A percentile compares a stretch with the other conserved stretches of the same genome.
Evolutionary conservation across 306 rosid species (phyloP).

Genomic region (Citrullus colocynthis): DNA sequence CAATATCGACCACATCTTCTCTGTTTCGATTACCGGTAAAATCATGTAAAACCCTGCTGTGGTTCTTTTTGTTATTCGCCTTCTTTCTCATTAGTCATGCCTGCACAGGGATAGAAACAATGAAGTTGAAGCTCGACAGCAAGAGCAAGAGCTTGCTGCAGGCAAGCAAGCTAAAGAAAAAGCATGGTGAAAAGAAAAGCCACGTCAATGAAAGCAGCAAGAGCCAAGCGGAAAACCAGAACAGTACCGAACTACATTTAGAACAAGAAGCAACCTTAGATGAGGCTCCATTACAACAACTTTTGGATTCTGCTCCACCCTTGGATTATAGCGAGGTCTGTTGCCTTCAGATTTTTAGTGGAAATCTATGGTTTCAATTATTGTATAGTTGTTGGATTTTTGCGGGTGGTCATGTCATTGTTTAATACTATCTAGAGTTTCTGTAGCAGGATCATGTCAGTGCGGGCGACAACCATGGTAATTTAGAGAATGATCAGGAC

Average conservation of each 20-base stretch:
- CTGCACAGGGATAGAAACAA: no score
- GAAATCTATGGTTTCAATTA: background rate
- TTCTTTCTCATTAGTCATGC: no score
- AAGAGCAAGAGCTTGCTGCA: no score
- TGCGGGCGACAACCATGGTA: background rate
- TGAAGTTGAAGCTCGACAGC: no score
- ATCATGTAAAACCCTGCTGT: no score
- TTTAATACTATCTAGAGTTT: constrained; percentile 6
- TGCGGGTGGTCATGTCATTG: background rate
- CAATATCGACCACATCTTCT: no score
- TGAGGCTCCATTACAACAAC: background rate
- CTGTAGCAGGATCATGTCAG: constrained; percentile 29
- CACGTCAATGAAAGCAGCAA: no score
- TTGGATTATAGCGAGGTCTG: background rate
- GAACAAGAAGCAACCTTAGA: background rate
- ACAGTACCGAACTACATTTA: background rate
- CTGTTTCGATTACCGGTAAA: no score
- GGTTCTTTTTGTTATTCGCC: no score
- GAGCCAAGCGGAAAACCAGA: background rate
- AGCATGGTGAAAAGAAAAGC: no score
- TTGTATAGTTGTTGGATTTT: background rate
- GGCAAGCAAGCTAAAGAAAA: no score
- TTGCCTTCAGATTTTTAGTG: background rate
- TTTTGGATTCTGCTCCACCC: background rate
- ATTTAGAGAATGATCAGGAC: background rate